Evolutionary conservation across 2,329 filamentous ascomycete species (phyloP).

Genomic region (Phyllosticta citrichinensis): DNA sequence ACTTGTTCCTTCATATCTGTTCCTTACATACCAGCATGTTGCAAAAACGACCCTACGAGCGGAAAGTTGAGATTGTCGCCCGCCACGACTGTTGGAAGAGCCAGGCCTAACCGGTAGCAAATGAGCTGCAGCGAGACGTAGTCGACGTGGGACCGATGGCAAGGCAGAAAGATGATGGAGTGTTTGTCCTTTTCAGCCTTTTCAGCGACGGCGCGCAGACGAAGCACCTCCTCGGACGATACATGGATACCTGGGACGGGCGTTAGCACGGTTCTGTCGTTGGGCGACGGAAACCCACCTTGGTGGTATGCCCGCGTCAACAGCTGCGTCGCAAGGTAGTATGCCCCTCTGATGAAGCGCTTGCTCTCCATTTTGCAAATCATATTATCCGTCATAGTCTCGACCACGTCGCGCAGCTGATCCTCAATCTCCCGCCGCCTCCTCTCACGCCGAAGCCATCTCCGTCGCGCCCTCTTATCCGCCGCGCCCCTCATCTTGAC

Average conservation of each 20-base stretch:
- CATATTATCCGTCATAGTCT: constrained; percentile 85
- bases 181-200: constrained; percentile 78
- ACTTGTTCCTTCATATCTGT: not conserved
- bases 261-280: not conserved
- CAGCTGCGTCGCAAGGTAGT: constrained; percentile 80
- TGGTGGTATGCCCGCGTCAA: constrained; percentile 91
- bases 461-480: constrained; percentile 24
- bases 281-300: constrained; percentile 41
- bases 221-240: constrained; percentile 83
- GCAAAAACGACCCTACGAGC: constrained; percentile 76
- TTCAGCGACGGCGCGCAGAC: constrained; percentile 71
- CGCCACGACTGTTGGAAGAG: constrained; percentile 81
- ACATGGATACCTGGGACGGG: constrained; percentile 62
- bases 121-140: constrained; percentile 93
- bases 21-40: constrained; percentile 60
- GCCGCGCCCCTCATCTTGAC: constrained; percentile 28
- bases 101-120: constrained; percentile 85
- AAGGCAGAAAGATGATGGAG: constrained; percentile 91
- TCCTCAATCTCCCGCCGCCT: constrained; percentile 62
- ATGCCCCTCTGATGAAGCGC: constrained; percentile 80
- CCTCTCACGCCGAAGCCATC: constrained; percentile 48
- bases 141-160: constrained; percentile 90
- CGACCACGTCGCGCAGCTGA: constrained; percentile 69
- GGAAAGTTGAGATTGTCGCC: constrained; percentile 97
- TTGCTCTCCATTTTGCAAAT: constrained; percentile 99